Percentiles rank a stretch among this genome's conserved stretches.
These are phyloP conservation scores for Echites panduratus DNA, from an alignment of 257 asterid species.

Conservation along the genomic window DNA sequence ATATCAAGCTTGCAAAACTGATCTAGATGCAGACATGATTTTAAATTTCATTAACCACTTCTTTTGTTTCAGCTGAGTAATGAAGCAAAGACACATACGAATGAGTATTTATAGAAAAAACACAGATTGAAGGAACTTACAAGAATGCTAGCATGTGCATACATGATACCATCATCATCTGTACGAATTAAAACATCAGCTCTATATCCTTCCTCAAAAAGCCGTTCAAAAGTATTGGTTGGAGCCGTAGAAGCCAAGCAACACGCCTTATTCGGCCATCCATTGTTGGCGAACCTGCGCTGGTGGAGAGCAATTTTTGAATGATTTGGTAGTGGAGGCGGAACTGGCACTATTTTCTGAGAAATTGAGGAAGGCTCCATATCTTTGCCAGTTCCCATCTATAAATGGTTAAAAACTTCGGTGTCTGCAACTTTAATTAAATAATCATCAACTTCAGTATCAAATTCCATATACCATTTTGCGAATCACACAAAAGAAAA, in stretches of 20 bases:
- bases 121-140: slow-evolving; percentile 36
- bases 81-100: neutral
- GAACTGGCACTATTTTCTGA: slow-evolving; percentile 37
- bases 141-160: slow-evolving; percentile 63
- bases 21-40: neutral
- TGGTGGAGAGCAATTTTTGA: slow-evolving; percentile 17
- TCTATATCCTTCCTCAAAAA: slow-evolving; percentile 73
- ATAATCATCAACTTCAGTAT: slow-evolving; percentile 1
- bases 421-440: slow-evolving; percentile 11
- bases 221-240: slow-evolving; percentile 47
- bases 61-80: neutral
- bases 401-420: neutral
- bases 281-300: slow-evolving; percentile 13
- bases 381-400: slow-evolving; percentile 21
- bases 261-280: slow-evolving; percentile 21
- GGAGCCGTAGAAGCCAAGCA: slow-evolving; percentile 28
- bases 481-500: neutral
- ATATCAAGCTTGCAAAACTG: neutral
- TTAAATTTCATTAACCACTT: neutral
- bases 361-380: slow-evolving; percentile 18
- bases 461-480: too few species aligned
- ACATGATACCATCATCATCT: slow-evolving; percentile 46
- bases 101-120: neutral
- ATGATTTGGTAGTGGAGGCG: slow-evolving; percentile 54
- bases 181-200: slow-evolving; percentile 65